Evolutionary conservation across 768 basidiomycete genomes (phyloP).

Genomic region (Lyophyllum decastes): DNA sequence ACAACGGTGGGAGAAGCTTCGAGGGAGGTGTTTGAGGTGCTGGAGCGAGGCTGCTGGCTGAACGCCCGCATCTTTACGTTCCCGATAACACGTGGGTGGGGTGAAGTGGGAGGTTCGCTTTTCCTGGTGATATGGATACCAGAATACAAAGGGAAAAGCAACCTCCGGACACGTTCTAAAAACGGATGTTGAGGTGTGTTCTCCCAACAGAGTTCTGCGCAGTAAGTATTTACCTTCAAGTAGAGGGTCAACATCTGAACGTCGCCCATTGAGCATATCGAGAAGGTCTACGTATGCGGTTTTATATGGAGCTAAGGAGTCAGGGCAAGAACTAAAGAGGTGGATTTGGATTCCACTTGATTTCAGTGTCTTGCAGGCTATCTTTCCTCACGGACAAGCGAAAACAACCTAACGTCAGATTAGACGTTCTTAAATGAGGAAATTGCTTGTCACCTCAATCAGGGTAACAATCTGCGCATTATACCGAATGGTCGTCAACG

Average conservation of each 20-base stretch:
- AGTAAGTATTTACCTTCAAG: slow-evolving; percentile 32
- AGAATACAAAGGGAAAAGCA: slow-evolving; percentile 36
- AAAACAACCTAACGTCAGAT: slow-evolving; percentile 9
- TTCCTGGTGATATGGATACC: slow-evolving; percentile 24
- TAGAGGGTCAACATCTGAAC: slow-evolving; percentile 28
- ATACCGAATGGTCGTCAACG: slow-evolving; percentile 9
- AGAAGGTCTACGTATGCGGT: slow-evolving; percentile 51
- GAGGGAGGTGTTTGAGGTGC: slow-evolving; percentile 11
- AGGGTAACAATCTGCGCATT: slow-evolving; percentile 46
- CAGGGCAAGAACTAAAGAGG: slow-evolving; percentile 46
- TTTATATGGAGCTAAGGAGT: slow-evolving; percentile 41
- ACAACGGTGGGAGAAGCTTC: slow-evolving; percentile 14
- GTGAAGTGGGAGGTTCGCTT: slow-evolving; percentile 10
- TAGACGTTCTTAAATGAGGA: slow-evolving; percentile 4
- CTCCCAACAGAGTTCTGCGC: background rate
- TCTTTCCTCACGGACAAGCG: slow-evolving; percentile 28
- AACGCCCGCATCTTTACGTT: background rate
- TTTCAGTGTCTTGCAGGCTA: slow-evolving; percentile 48
- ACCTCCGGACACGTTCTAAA: slow-evolving; percentile 31
- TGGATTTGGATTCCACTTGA: slow-evolving; percentile 42
- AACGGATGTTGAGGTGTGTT: background rate
- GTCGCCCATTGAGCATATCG: slow-evolving; percentile 37
- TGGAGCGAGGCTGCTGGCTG: background rate
- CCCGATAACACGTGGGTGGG: background rate
- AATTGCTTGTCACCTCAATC: slow-evolving; percentile 45